Evolutionary conservation across 2,329 filamentous ascomycete species (phyloP).

Genomic region (Xylaria sp.): DNA sequence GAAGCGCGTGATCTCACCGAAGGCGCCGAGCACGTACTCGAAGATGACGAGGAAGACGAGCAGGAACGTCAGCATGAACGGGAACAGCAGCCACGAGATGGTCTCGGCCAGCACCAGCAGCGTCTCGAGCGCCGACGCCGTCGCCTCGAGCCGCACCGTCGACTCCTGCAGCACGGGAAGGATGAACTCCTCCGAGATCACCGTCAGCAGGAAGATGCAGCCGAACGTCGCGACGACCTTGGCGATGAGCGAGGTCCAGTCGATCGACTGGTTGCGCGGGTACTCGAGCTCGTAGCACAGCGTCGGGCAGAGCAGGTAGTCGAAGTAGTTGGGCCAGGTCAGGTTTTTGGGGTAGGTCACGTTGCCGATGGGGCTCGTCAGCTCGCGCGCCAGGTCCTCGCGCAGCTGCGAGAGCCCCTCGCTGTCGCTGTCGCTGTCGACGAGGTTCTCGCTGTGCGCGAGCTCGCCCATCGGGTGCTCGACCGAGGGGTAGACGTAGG

Average conservation of each 20-base stretch:
- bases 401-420: conserved; percentile 69
- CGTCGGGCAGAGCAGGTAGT: conserved; percentile 90
- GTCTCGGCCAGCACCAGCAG: conserved; percentile 84
- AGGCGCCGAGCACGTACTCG: conserved; percentile 92
- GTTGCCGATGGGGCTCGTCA: conserved; percentile 87
- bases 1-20: conserved; percentile 91
- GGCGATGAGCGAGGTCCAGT: conserved; percentile 79
- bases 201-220: conserved; percentile 91
- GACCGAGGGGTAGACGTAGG: conserved; percentile 73
- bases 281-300: conserved; percentile 98
- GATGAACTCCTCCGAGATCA: conserved; percentile 94
- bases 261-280: conserved; percentile 73
- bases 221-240: conserved; percentile 92
- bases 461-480: conserved; percentile 52
- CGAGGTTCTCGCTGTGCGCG: conserved; percentile 31
- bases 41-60: conserved; percentile 98
- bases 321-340: conserved; percentile 77
- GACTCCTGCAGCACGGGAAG: conserved; percentile 83
- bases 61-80: conserved; percentile 94
- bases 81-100: conserved; percentile 89
- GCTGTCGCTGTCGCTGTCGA: conserved; percentile 44
- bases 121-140: conserved; percentile 60
- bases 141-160: conserved; percentile 51
- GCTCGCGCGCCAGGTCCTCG: conserved; percentile 84
- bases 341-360: conserved; percentile 91